These are phyloP conservation scores for Senna tora DNA, from an alignment of 306 rosid species.

Conservation along the genomic window DNA sequence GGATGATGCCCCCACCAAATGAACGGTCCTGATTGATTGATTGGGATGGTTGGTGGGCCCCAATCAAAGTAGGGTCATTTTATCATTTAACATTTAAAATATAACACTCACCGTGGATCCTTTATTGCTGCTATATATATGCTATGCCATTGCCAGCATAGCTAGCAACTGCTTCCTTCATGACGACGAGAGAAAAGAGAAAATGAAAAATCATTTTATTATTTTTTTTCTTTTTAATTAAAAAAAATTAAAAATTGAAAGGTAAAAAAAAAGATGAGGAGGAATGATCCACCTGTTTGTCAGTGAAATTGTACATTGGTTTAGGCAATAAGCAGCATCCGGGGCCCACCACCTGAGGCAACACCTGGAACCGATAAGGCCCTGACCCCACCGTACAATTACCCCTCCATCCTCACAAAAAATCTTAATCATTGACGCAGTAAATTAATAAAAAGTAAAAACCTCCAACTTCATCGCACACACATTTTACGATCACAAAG, in stretches of 20 bases:
- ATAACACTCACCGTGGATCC: constrained; percentile 42
- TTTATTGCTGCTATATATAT: constrained; percentile 29
- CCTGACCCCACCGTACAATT: constrained; percentile 61
- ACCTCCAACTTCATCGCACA: constrained; percentile 55
- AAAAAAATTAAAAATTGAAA: neutral
- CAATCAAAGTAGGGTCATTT: constrained; percentile 16
- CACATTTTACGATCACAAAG: constrained; percentile 22
- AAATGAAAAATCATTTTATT: neutral
- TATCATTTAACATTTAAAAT: neutral
- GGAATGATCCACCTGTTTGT: constrained; percentile 99
- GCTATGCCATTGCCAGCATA: no score
- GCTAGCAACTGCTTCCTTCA: constrained; percentile 41
- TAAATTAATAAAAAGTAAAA: constrained; percentile 65
- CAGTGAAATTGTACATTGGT: constrained; percentile 91
- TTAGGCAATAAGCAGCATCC: constrained; percentile 65
- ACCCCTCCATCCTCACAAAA: constrained; percentile 42
- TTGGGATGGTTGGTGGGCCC: constrained; percentile 33
- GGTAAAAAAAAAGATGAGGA: constrained; percentile 27
- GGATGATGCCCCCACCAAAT: constrained; percentile 37
- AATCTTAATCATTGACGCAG: constrained; percentile 77
- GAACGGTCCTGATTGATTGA: constrained; percentile 44
- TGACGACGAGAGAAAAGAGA: neutral
- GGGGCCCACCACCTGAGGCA: constrained; percentile 81
- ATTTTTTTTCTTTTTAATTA: no score
- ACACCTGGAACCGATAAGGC: constrained; percentile 98